A percentile compares a stretch with the other conserved stretches of the same genome.
Conservation (phyloP, 1,284 basidiomycete genomes). For the Vanrija sp. region DNA sequence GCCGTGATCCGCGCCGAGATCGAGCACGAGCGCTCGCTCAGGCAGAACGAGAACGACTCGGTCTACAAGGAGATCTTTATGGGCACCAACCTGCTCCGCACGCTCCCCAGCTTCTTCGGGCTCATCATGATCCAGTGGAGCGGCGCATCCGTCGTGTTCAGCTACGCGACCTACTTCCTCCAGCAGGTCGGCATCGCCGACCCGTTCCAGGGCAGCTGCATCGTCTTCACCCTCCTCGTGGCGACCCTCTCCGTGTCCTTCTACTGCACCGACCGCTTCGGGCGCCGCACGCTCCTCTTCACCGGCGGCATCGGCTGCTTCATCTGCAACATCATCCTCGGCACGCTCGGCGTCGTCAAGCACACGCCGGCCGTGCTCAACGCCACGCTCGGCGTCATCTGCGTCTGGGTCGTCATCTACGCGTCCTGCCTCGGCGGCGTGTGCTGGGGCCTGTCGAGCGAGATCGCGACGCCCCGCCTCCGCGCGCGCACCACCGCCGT, state of each 20-base stretch:
- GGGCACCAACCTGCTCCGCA: conserved; percentile 17
- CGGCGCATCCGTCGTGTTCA: conserved; percentile 6
- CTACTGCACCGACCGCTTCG: conserved; percentile 40
- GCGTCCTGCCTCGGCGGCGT: conserved; percentile 13
- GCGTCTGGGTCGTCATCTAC: conserved; percentile 14
- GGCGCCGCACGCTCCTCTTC: conserved; percentile 42
- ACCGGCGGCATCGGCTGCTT: conserved; percentile 26
- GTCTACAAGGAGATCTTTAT: conserved; percentile 4
- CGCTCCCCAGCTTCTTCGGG: conserved; percentile 9
- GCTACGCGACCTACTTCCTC: conserved; percentile 24
- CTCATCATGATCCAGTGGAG: conserved; percentile 8
- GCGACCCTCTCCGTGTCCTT: conserved; percentile 38
- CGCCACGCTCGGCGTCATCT: conserved; percentile 11
- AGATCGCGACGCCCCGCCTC: conserved; percentile 9
- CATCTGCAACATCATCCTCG: conserved; percentile 35
- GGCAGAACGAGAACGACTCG: too few species aligned
- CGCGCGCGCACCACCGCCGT: conserved; percentile 10
- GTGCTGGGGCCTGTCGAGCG: conserved; percentile 11
- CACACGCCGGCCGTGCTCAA: conserved; percentile 3
- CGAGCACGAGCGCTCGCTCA: not conserved
- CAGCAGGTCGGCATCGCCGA: conserved; percentile 1
- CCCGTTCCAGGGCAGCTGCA: not conserved
- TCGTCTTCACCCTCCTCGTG: conserved; percentile 29
- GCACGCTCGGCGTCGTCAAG: conserved; percentile 11
- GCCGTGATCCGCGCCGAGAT: conserved; percentile 11